Conservation (phyloP, 495 filamentous ascomycete species). For the Xeromyces bisporus region DNA sequence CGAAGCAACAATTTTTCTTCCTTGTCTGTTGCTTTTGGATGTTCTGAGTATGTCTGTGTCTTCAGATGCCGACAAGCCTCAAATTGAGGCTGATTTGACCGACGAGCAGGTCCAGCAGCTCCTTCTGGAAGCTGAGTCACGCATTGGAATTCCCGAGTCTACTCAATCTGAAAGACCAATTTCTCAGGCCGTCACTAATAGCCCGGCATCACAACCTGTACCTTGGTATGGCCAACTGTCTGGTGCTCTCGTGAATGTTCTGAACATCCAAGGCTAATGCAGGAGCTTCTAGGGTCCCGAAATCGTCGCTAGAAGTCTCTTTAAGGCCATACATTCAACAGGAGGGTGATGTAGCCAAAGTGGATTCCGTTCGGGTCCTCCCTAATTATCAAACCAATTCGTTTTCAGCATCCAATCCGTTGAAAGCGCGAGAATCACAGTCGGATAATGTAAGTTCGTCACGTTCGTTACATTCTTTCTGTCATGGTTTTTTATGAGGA, state of each 20-base stretch:
- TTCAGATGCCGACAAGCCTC: slow-evolving; percentile 3
- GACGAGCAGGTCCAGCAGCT: slow-evolving; percentile 47
- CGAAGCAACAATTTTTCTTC: too few relatives aligned
- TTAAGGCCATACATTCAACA: neutral
- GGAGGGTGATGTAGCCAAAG: neutral
- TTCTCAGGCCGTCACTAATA: neutral
- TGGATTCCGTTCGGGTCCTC: neutral
- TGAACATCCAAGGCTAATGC: too few relatives aligned
- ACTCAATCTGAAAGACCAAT: neutral
- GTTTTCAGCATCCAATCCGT: slow-evolving; percentile 9
- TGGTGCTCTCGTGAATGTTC: too few relatives aligned
- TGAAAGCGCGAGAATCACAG: too few relatives aligned
- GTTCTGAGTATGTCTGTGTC: too few relatives aligned
- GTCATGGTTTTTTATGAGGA: slow-evolving; percentile 43
- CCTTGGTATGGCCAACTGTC: too few relatives aligned
- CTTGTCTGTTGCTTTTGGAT: too few relatives aligned
- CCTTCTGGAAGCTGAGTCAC: slow-evolving; percentile 44
- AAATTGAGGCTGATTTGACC: slow-evolving; percentile 12
- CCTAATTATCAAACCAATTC: slow-evolving; percentile 3
- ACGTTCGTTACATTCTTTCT: slow-evolving; percentile 3
- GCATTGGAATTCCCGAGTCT: slow-evolving; percentile 26
- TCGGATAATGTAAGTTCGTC: slow-evolving; percentile 25
- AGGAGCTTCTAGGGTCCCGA: neutral
- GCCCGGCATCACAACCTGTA: too few relatives aligned
- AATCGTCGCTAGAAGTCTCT: neutral